A percentile compares a stretch with the other conserved stretches of the same genome.
phyloP scores from a whole-genome alignment of 768 basidiomycete genomes.

The Hirschioporus abietinus region DNA sequence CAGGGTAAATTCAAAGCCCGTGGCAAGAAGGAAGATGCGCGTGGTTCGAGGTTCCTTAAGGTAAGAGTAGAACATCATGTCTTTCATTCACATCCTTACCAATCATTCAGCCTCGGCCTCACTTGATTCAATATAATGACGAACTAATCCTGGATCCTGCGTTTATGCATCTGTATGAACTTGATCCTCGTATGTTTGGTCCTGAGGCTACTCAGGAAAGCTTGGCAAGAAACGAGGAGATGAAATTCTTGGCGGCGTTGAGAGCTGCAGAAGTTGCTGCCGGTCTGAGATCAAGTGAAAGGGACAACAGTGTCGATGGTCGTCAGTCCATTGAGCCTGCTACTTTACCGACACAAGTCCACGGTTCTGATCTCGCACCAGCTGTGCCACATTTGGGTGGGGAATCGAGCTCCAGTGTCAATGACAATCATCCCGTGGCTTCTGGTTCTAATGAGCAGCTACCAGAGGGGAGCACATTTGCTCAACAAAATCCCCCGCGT shows the following conservation, averaged over 20 bases:
- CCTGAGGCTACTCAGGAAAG: background rate
- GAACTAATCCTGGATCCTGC: constrained; percentile 3
- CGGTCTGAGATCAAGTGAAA: background rate
- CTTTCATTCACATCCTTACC: background rate
- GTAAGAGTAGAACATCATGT: background rate
- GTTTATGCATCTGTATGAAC: constrained; percentile 2
- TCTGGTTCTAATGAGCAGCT: background rate
- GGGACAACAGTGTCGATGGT: background rate
- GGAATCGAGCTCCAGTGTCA: background rate
- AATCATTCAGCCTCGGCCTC: background rate
- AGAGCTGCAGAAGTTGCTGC: background rate
- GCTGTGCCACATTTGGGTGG: background rate
- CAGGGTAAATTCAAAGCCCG: background rate
- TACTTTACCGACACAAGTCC: background rate
- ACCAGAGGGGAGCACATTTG: too few relatives aligned
- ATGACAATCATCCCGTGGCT: background rate
- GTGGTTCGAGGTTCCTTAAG: background rate
- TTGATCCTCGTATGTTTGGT: constrained; percentile 3
- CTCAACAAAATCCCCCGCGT: background rate
- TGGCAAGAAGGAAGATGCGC: background rate
- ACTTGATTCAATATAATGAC: background rate
- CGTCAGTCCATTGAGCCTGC: background rate
- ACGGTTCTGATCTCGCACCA: background rate
- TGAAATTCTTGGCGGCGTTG: background rate
- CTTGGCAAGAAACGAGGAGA: background rate